phyloP scores from a whole-genome alignment of 352 stramenopile species.

The Globisporangium perplexum region DNA sequence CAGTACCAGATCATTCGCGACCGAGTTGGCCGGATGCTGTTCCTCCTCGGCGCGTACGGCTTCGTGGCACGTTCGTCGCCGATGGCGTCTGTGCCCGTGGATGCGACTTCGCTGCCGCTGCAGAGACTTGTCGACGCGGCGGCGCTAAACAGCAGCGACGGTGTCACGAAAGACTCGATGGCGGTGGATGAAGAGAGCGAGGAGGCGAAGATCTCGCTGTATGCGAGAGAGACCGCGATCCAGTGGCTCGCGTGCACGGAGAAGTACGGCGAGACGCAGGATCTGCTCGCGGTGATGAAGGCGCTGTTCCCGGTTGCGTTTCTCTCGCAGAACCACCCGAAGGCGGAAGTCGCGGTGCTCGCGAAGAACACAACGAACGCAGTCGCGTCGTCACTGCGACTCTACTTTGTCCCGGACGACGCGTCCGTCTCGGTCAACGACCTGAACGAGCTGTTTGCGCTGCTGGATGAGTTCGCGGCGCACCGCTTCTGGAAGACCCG shows the following conservation, averaged over 20 bases:
- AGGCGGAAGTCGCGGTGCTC: slow-evolving; percentile 61
- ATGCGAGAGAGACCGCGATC: slow-evolving; percentile 64
- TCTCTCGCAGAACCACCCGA: slow-evolving; percentile 57
- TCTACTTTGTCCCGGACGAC: slow-evolving; percentile 23
- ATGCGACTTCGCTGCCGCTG: slow-evolving; percentile 8
- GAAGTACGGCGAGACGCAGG: slow-evolving; percentile 34
- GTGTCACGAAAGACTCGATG: neutral
- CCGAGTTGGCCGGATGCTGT: slow-evolving; percentile 46
- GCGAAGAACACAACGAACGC: slow-evolving; percentile 56
- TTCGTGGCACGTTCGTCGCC: slow-evolving; percentile 6
- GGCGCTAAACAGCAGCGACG: neutral
- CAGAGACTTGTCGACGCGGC: slow-evolving; percentile 2
- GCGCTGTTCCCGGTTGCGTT: slow-evolving; percentile 60
- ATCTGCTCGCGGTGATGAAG: slow-evolving; percentile 39
- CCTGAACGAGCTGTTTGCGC: slow-evolving; percentile 25
- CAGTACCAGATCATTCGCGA: slow-evolving; percentile 82
- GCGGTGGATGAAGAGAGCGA: slow-evolving; percentile 3
- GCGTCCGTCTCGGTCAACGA: slow-evolving; percentile 1
- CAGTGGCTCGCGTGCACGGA: slow-evolving; percentile 56
- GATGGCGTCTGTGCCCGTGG: slow-evolving; percentile 4
- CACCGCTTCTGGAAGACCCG: slow-evolving; percentile 64
- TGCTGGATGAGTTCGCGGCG: slow-evolving; percentile 34
- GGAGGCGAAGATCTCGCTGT: slow-evolving; percentile 21
- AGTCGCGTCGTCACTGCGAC: slow-evolving; percentile 47
- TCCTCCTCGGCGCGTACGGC: slow-evolving; percentile 31